These are phyloP conservation scores for Pichia ethanolica DNA, from an alignment of 805 yeast species.

Conservation along the genomic window DNA sequence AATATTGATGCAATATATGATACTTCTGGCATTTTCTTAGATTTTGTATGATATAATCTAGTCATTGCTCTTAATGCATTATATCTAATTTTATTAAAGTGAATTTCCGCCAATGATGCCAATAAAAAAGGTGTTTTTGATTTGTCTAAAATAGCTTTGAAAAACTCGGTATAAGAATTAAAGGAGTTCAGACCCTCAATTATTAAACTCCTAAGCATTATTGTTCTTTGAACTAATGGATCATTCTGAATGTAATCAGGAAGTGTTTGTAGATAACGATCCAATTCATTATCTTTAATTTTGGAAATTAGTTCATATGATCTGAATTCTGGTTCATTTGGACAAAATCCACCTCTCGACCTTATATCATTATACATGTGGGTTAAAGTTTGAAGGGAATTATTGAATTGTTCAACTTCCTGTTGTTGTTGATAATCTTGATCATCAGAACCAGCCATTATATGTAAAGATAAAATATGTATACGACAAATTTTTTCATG, in stretches of 20 bases:
- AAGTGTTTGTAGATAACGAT: constrained; percentile 60
- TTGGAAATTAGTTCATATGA: constrained; percentile 80
- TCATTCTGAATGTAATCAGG: constrained; percentile 52
- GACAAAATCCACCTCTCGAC: constrained; percentile 56
- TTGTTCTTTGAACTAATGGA: constrained; percentile 58
- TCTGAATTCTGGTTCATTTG: constrained; percentile 89
- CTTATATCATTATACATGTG: constrained; percentile 83
- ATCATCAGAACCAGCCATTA: constrained; percentile 66
- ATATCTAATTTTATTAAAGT: constrained; percentile 71
- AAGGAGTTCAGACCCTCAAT: constrained; percentile 60
- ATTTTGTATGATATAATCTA: constrained; percentile 59
- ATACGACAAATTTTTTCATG: constrained; percentile 86
- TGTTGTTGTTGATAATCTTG: constrained; percentile 86
- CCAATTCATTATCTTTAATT: constrained; percentile 77
- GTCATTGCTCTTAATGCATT: constrained; percentile 64
- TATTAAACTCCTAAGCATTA: constrained; percentile 58
- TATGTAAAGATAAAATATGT: constrained; percentile 73
- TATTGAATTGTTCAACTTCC: constrained; percentile 89
- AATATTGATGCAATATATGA: constrained; percentile 40
- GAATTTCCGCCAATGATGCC: constrained; percentile 70
- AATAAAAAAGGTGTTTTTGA: constrained; percentile 53
- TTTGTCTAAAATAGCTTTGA: constrained; percentile 41
- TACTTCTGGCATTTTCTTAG: constrained; percentile 52
- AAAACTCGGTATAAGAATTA: constrained; percentile 58
- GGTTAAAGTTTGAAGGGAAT: constrained; percentile 78